Conservation (phyloP, 2,329 filamentous ascomycete species). For the Tolypocladium inflatum region DNA sequence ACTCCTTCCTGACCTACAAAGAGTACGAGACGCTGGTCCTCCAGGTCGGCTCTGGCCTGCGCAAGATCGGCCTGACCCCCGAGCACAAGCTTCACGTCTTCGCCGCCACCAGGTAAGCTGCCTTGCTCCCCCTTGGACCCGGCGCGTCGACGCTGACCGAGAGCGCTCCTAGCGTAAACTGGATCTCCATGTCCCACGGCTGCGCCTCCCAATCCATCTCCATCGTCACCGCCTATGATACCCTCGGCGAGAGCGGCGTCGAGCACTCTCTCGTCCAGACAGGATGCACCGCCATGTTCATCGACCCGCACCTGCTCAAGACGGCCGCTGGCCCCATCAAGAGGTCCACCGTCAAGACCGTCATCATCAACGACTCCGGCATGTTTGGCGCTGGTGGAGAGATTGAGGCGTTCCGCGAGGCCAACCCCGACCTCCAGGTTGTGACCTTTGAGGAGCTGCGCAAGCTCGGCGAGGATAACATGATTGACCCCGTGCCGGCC, state of each 20-base stretch:
- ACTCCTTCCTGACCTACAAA: constrained; percentile 66
- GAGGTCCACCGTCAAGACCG: constrained; percentile 43
- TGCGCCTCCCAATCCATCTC: constrained; percentile 77
- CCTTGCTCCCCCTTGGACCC: neutral
- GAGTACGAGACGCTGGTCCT: constrained; percentile 66
- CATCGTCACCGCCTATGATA: constrained; percentile 93
- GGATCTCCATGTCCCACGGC: constrained; percentile 72
- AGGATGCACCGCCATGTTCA: constrained; percentile 71
- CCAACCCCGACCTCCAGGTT: constrained; percentile 42
- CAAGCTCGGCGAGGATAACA: constrained; percentile 55
- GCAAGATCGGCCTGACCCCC: constrained; percentile 60
- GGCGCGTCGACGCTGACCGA: neutral
- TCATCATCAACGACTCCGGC: constrained; percentile 54
- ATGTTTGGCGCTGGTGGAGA: constrained; percentile 41
- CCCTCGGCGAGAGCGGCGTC: constrained; percentile 74
- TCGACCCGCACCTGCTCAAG: constrained; percentile 69
- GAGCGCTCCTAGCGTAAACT: constrained; percentile 52
- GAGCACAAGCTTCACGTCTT: constrained; percentile 70
- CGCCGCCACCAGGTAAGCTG: constrained; percentile 63
- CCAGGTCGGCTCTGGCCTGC: constrained; percentile 62
- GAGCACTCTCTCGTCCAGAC: constrained; percentile 81
- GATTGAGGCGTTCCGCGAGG: constrained; percentile 46
- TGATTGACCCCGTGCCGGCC: constrained; percentile 61
- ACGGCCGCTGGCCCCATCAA: constrained; percentile 48
- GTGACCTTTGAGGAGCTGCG: constrained; percentile 46